Percentiles rank a stretch among this genome's conserved stretches.
These are phyloP conservation scores for Claviceps sp. DNA, from an alignment of 2,329 filamentous ascomycete species.

Conservation along the genomic window DNA sequence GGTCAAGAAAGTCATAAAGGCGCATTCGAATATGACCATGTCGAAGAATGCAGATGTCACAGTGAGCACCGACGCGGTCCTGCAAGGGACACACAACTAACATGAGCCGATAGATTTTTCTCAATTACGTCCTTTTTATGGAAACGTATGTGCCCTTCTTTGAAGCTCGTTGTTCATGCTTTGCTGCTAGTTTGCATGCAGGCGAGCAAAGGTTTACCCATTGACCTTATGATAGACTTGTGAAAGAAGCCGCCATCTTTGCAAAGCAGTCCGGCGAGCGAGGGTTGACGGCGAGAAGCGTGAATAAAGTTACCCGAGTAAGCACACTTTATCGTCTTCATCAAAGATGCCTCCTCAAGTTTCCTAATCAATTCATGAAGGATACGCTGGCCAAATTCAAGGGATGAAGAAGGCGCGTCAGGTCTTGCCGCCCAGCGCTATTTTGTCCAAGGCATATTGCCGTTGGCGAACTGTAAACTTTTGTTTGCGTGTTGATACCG, in stretches of 20 bases:
- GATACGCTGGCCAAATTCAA: slow-evolving; percentile 56
- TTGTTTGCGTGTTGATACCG: too few species aligned
- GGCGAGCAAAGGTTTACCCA: too few species aligned
- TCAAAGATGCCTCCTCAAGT: not conserved
- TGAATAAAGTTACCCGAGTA: slow-evolving; percentile 67
- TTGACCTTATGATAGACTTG: slow-evolving; percentile 37
- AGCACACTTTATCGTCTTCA: slow-evolving; percentile 14
- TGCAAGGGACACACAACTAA: slow-evolving; percentile 13
- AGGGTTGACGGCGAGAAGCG: slow-evolving; percentile 58
- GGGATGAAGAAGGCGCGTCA: slow-evolving; percentile 30
- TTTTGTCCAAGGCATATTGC: too few species aligned
- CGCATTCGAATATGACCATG: slow-evolving; percentile 65
- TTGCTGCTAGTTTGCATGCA: not conserved
- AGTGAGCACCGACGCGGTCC: slow-evolving; percentile 31
- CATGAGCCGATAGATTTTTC: slow-evolving; percentile 52
- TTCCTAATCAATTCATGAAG: slow-evolving; percentile 22
- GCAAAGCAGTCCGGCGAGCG: slow-evolving; percentile 62
- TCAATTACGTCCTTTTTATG: slow-evolving; percentile 78
- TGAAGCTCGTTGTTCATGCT: not conserved
- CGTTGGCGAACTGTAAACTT: too few species aligned
- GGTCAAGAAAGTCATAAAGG: slow-evolving; percentile 81
- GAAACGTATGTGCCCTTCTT: slow-evolving; percentile 31
- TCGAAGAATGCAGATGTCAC: slow-evolving; percentile 80
- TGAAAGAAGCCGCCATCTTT: slow-evolving; percentile 68
- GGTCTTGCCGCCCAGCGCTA: too few species aligned